Evolutionary conservation across 768 basidiomycete genomes (phyloP).

Genomic region (Floccularia luteovirens): DNA sequence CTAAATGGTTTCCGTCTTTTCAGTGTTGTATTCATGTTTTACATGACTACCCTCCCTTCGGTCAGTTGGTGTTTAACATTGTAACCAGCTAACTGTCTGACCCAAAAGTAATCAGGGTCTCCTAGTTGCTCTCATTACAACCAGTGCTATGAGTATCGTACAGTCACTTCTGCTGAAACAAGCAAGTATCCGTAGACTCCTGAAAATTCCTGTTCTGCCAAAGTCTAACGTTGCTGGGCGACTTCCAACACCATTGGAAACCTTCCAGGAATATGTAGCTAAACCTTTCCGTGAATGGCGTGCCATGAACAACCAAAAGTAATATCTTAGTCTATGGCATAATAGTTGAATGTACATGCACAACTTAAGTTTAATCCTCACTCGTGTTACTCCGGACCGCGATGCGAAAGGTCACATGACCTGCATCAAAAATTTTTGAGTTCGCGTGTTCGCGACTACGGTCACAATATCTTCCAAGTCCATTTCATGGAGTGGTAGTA

Average conservation of each 20-base stretch:
- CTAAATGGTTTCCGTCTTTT: constrained; percentile 61
- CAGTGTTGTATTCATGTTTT: constrained; percentile 39
- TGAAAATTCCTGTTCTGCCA: constrained; percentile 31
- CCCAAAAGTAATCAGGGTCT: constrained; percentile 37
- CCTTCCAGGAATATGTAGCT: neutral
- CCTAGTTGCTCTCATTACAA: constrained; percentile 32
- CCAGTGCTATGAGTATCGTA: constrained; percentile 31
- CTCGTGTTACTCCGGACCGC: too few relatives aligned
- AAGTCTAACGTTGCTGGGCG: constrained; percentile 14
- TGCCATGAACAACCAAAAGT: constrained; percentile 1
- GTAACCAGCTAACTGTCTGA: too few relatives aligned
- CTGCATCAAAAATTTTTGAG: too few relatives aligned
- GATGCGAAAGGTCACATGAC: too few relatives aligned
- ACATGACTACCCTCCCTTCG: constrained; percentile 50
- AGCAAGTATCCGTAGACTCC: constrained; percentile 27
- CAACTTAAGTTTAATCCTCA: too few relatives aligned
- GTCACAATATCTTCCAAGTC: too few relatives aligned
- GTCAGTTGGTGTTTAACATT: too few relatives aligned
- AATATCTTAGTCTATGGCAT: too few relatives aligned
- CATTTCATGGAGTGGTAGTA: too few relatives aligned
- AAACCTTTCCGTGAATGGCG: neutral
- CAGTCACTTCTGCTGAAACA: constrained; percentile 44
- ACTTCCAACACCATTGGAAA: constrained; percentile 21
- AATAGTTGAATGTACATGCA: too few relatives aligned
- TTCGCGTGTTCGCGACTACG: too few relatives aligned